A percentile compares a stretch with the other conserved stretches of the same genome.
phyloP scores from a whole-genome alignment of 345 rosid species.

The Moricandia arvensis region DNA sequence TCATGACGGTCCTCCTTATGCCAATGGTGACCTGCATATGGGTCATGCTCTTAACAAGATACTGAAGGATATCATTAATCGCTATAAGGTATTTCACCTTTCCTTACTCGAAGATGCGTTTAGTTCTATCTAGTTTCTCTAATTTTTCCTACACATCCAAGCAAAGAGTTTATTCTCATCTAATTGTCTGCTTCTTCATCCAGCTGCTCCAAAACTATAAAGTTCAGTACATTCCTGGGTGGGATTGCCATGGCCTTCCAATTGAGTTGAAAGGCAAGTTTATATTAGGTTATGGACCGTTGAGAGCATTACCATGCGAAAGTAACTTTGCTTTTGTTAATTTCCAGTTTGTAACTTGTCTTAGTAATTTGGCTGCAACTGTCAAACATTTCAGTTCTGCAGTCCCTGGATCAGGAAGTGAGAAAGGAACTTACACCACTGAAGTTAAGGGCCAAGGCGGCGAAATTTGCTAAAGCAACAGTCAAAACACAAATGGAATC shows the following conservation, averaged over 20 bases:
- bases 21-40: slow-evolving; percentile 90
- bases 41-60: slow-evolving; percentile 98
- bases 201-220: slow-evolving; percentile 89
- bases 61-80: slow-evolving; percentile 90
- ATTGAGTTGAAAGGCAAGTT: slow-evolving; percentile 94
- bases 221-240: slow-evolving; percentile 86
- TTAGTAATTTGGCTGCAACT: slow-evolving; percentile 38
- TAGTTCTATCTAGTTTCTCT: neutral
- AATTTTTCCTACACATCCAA: neutral
- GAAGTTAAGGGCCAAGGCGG: slow-evolving; percentile 89
- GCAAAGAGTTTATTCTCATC: slow-evolving; percentile 10
- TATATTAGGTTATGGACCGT: slow-evolving; percentile 8
- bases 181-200: slow-evolving; percentile 21
- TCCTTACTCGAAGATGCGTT: slow-evolving; percentile 2
- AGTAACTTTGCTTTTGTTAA: slow-evolving; percentile 4
- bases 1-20: slow-evolving; percentile 98
- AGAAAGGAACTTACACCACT: slow-evolving; percentile 81
- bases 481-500: slow-evolving; percentile 93
- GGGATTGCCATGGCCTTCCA: slow-evolving; percentile 99
- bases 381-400: slow-evolving; percentile 71
- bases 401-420: slow-evolving; percentile 80
- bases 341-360: slow-evolving; percentile 17
- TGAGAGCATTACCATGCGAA: neutral
- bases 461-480: slow-evolving; percentile 89
- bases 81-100: slow-evolving; percentile 64